phyloP scores from a whole-genome alignment of 495 filamentous ascomycete genomes.

The Trichoderma gamsii region DNA sequence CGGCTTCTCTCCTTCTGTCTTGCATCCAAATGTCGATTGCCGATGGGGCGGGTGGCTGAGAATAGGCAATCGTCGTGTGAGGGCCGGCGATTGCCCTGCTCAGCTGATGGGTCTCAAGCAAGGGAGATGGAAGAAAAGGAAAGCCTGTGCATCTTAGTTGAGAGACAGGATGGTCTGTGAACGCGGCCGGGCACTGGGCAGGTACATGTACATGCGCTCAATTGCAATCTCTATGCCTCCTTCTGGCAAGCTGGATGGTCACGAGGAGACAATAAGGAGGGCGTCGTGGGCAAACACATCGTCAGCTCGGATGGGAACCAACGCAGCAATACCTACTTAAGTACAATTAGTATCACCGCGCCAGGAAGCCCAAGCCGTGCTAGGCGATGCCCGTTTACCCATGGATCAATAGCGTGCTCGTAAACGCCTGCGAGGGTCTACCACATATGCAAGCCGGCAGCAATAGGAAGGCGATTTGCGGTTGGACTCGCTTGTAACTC shows the following conservation, averaged over 20 bases:
- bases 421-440: background rate
- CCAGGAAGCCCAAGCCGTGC: no score
- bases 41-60: background rate
- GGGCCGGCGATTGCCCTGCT: background rate
- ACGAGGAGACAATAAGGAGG: background rate
- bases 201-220: background rate
- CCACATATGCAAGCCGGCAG: background rate
- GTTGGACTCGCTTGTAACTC: background rate
- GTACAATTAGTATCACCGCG: no score
- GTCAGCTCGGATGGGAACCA: background rate
- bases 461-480: slow-evolving; percentile 6
- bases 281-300: background rate
- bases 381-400: background rate
- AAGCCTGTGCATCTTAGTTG: background rate
- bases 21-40: slow-evolving; percentile 2
- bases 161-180: no score
- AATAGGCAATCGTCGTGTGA: background rate
- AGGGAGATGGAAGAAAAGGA: background rate
- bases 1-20: background rate
- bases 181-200: no score
- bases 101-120: slow-evolving; percentile 7
- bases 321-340: background rate
- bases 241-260: background rate
- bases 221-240: background rate
- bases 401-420: slow-evolving; percentile 3